Evolutionary conservation across 2,329 filamentous ascomycete genomes (phyloP), one percentile per base, ranked within the genome.

Genomic region (Plenodomus tracheiphilus): DNA sequence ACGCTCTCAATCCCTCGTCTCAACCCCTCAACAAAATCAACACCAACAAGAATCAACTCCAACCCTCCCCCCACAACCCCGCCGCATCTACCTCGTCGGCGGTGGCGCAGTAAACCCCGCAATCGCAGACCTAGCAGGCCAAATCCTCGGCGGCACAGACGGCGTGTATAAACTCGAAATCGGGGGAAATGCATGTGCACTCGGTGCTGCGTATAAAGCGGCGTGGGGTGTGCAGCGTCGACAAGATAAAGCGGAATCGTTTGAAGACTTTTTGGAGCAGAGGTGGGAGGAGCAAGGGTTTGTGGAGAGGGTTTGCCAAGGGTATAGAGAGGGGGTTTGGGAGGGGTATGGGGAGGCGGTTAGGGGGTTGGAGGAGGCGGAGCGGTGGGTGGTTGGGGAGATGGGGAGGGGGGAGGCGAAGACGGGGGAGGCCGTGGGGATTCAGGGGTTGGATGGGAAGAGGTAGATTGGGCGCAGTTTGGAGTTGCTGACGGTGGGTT

Each of bases 151-250:
- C 43, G 90, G 90, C 28, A 82, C 81, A 2, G 94, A 97, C 55
- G 94, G 94, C 19, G 89, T 97, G 20, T 99, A 91, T 76, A 89
- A 88, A 74, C 84, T 99, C 13, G 92, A 97, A 68, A 91, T 97
- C 4, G 93, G 94, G 20, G 91, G 92, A 20, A 97, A 96, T 75
- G 93, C 94, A 2, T 99, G 94, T 74, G 94, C 93, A 10, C 76
- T 97, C 13, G 94, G 94, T 13, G 91, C 91, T 6, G 93, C 93
- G 20, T 97, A 97, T 75, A 97, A 97, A 76, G 93, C 94, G 13
- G 86, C 96, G 0, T 99, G 94, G 94, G 91, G 88, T 1, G 79
- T 91, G 46, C 91, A 94, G 77, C 78, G 89, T 40, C 72, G 73
- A 19, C 70, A 61, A 0, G 64, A 75, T 2, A 86, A 96, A n/a